Evolutionary conservation across 345 rosid species (phyloP), one percentile per base, ranked within the genome.

Genomic region (Litchi chinensis): DNA sequence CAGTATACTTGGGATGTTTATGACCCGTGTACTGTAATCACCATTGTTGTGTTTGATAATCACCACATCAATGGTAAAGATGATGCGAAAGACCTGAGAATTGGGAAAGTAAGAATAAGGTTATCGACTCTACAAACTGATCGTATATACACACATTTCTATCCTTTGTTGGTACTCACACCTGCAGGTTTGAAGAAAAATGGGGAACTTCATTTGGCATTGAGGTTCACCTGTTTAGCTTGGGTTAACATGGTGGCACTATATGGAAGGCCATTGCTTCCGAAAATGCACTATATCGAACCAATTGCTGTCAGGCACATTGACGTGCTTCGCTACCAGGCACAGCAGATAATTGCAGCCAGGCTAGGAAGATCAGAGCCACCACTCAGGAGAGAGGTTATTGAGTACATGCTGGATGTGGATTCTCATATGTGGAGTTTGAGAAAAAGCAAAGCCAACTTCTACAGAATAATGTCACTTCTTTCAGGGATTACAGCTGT

Each of bases 1-100:
- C 97, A 90, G 71, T 97, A 94, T 73, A 97, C 98, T 11, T 97
- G 99, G 98, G 99, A 97, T 74, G 98, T 94, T 44, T 86, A 80
- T 68, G 99, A 97, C 84, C 95, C 98, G 0, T 94, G 98, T 76
- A 97, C 99, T 0, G 98, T 94, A 26, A 86, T 97, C 79, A 93
- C 98, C n/a, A 80, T 97, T 60, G 98, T 93, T 41, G 97, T 97
- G 7, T 97, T 92, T 71, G 99, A 97, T 73, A 94, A 90, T 79
- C 79, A 82, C 65, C 99, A 97, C 72, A 73, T 85, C 78, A 91
- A 94, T 62, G 98, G 91, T 73, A 92, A 87, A 72, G 90, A 78
- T 7, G 95, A 88, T 18, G 82, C 76, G 8, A 87, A 69, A 78
- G 99, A 97, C 83, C 88, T 89, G 75, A 92, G 88, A 77, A 93